Evolutionary conservation across 805 yeast genomes (phyloP), one percentile per base, ranked within the genome.

Genomic region (Metschnikowia colocasiae): DNA sequence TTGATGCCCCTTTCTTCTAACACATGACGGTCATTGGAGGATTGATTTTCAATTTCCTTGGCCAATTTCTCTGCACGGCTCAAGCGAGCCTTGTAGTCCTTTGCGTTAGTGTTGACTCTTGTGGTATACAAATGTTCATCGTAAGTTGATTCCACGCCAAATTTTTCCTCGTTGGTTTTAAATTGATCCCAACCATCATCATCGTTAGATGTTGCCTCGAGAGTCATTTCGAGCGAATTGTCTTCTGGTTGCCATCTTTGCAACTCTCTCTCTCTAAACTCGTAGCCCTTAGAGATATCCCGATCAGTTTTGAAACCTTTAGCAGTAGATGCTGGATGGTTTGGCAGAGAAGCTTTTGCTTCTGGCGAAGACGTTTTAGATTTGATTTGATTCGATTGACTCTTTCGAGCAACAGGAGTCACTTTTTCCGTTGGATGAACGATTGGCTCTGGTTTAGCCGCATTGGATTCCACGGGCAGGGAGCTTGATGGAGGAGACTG

Each of bases 101-200:
- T 94, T 51, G 84, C 86, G 37, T 75, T 64, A 45, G 74, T 84
- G 59, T 90, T 64, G 61, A 85, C 68, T 52, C 79, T 80, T 0
- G 97, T 90, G 20, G 98, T 92, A 67, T 92, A 92, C 51, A 85
- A 71, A 63, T 82, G 82, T 67, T 92, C 98, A 63, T 91, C 92
- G 63, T 78, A 86, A 29, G 88, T 78, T 0, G 96, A 83, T 54
- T 80, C 83, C 41, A 94, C 84, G 32, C 97, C 97, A 64, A 94
- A 94, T 67, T 87, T 85, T 48, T 81, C 78, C 63, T 87, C 85
- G 65, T 94, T 94, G n/a, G 81, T 92, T 45, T 87, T 85, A 67
- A 94, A 94, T 70, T 94, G 99, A 68, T 94, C 97, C 98, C 98
- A 94, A 8, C 62, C 60, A 13, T 65, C 68, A 19, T 52, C 51